phyloP scores from a whole-genome alignment of 78 protist species.

The Dictyostelium intermedium region DNA sequence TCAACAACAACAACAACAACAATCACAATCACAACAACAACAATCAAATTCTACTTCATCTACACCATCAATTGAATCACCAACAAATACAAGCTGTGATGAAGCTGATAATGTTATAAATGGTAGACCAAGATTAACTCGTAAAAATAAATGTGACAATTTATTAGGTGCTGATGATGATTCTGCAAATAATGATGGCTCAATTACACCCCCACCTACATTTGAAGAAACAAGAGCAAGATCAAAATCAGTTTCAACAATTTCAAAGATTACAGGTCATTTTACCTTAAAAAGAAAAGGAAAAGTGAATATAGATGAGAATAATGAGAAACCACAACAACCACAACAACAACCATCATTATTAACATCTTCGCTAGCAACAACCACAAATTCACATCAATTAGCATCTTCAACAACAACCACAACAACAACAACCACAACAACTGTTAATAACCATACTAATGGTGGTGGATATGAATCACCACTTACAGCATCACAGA shows the following conservation, averaged over 20 bases:
- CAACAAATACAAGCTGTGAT: not conserved
- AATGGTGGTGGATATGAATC: not conserved
- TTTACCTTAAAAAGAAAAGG: conserved; percentile 35
- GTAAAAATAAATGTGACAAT: not conserved
- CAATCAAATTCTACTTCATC: not conserved
- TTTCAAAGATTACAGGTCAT: conserved; percentile 24
- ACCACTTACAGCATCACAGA: not conserved
- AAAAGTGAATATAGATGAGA: not conserved
- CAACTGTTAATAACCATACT: not conserved
- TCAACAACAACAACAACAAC: not conserved
- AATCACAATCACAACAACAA: not conserved
- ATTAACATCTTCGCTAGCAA: not conserved
- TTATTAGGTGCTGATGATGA: not conserved
- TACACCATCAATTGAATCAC: not conserved
- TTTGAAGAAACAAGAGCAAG: not conserved
- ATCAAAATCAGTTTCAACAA: conserved; percentile 10
- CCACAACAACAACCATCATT: not conserved
- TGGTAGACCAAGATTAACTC: not conserved
- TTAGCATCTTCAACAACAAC: not conserved
- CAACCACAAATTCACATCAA: not conserved
- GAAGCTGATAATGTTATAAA: not conserved
- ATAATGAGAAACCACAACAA: not conserved
- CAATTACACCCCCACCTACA: not conserved
- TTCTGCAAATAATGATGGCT: not conserved
- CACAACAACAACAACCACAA: not conserved